Evolutionary conservation across 345 rosid genomes (phyloP).

Genomic region (Brassica carinata): DNA sequence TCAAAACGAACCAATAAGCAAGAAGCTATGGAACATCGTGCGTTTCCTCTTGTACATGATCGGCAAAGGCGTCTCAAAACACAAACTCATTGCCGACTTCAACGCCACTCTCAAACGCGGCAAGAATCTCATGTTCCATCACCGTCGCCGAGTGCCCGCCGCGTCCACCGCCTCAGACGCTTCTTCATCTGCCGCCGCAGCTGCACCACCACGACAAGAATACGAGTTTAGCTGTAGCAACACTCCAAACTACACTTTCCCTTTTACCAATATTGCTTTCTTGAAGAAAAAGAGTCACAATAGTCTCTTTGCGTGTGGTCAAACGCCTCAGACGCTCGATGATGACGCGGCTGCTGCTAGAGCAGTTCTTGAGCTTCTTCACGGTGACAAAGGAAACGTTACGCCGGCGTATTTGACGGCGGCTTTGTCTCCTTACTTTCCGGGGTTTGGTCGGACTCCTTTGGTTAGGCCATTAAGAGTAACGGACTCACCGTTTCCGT

Average conservation of each 20-base stretch:
- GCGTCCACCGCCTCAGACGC: constrained; percentile 16
- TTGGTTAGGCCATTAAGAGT: neutral
- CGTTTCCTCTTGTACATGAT: constrained; percentile 74
- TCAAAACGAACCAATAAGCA: constrained; percentile 58
- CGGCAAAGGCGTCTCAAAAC: constrained; percentile 62
- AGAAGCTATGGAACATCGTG: constrained; percentile 63
- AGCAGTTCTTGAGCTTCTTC: constrained; percentile 63
- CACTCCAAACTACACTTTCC: constrained; percentile 71
- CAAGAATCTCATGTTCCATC: constrained; percentile 68
- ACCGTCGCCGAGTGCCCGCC: constrained; percentile 41
- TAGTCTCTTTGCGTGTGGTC: constrained; percentile 61
- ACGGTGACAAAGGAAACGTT: constrained; percentile 42
- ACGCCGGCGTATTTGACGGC: constrained; percentile 30
- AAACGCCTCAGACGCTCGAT: constrained; percentile 59
- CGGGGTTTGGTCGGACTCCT: constrained; percentile 52
- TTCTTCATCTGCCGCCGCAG: constrained; percentile 38
- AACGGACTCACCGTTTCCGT: constrained; percentile 1
- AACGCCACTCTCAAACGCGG: constrained; percentile 79
- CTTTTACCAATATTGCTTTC: constrained; percentile 41
- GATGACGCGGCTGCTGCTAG: constrained; percentile 57
- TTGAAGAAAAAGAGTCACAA: constrained; percentile 46
- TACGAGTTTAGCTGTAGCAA: constrained; percentile 97
- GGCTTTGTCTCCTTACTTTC: constrained; percentile 76
- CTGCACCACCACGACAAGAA: constrained; percentile 46
- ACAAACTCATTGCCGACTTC: constrained; percentile 69